Percentiles rank a stretch among this genome's conserved stretches.
Conservation (phyloP, 2,329 filamentous ascomycete species). For the Fusarium virguliforme region DNA sequence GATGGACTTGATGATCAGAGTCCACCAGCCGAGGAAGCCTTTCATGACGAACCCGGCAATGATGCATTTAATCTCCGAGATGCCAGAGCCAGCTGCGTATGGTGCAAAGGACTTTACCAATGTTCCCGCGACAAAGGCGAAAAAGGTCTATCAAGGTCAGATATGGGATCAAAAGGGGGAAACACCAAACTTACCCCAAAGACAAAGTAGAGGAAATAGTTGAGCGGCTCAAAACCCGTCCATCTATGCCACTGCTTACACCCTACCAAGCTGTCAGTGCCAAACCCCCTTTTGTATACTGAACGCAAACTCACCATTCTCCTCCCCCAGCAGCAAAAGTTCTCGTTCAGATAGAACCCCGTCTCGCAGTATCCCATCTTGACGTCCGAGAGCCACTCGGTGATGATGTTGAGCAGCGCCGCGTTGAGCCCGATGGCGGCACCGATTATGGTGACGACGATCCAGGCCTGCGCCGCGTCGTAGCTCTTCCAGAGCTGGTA, state of each 20-base stretch:
- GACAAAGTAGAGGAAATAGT: slow-evolving; percentile 90
- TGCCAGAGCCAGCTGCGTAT: slow-evolving; percentile 96
- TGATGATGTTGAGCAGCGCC: slow-evolving; percentile 93
- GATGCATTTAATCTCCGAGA: slow-evolving; percentile 99
- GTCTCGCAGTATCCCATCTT: slow-evolving; percentile 97
- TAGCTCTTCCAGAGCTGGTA: slow-evolving; percentile 88
- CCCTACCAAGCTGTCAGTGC: slow-evolving; percentile 63
- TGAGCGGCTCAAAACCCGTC: slow-evolving; percentile 83
- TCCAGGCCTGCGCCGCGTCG: slow-evolving; percentile 97
- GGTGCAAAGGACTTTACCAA: slow-evolving; percentile 94
- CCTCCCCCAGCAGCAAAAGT: slow-evolving; percentile 97
- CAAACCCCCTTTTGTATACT: not conserved
- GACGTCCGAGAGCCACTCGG: slow-evolving; percentile 96
- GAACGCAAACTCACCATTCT: slow-evolving; percentile 72
- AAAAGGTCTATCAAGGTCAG: slow-evolving; percentile 71
- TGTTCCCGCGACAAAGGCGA: slow-evolving; percentile 85
- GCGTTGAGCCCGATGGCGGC: slow-evolving; percentile 95
- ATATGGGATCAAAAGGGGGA: not conserved
- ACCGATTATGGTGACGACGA: slow-evolving; percentile 94
- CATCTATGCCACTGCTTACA: slow-evolving; percentile 92
- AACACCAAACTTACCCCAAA: slow-evolving; percentile 75
- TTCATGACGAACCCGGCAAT: slow-evolving; percentile 99
- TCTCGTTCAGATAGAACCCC: slow-evolving; percentile 96
- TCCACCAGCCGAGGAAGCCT: slow-evolving; percentile 93
- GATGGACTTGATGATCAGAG: slow-evolving; percentile 93